Evolutionary conservation across 495 filamentous ascomycete species (phyloP).

Genomic region (Xylaria cubensis): DNA sequence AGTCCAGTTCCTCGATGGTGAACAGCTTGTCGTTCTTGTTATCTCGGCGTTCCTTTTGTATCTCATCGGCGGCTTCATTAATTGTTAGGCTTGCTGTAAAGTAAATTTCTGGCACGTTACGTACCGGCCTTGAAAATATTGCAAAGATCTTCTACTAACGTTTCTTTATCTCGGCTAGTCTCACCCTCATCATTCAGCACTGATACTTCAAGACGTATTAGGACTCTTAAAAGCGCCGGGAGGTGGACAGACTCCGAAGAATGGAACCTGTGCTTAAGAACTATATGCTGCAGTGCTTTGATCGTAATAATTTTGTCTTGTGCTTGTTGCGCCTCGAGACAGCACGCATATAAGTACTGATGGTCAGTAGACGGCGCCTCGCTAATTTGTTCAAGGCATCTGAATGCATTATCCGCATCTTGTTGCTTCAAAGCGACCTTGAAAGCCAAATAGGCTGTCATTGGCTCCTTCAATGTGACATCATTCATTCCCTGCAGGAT

Average conservation of each 20-base stretch:
- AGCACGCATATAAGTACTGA: slow-evolving; percentile 75
- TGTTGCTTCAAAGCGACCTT: slow-evolving; percentile 69
- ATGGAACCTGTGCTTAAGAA: slow-evolving; percentile 54
- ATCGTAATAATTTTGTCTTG: slow-evolving; percentile 66
- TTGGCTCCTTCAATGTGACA: slow-evolving; percentile 59
- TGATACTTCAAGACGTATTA: slow-evolving; percentile 64
- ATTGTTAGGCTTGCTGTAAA: background rate
- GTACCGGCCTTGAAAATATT: slow-evolving; percentile 68
- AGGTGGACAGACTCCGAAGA: slow-evolving; percentile 64
- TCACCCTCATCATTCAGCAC: slow-evolving; percentile 55
- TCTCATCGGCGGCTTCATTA: slow-evolving; percentile 51
- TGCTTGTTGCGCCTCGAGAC: slow-evolving; percentile 71
- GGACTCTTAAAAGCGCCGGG: slow-evolving; percentile 70
- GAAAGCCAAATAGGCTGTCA: slow-evolving; percentile 75
- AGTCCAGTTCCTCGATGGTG: slow-evolving; percentile 70
- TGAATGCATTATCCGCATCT: slow-evolving; percentile 61
- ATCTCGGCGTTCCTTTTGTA: slow-evolving; percentile 49
- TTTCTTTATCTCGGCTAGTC: slow-evolving; percentile 27
- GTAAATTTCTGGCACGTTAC: slow-evolving; percentile 28
- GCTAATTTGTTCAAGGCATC: slow-evolving; percentile 36
- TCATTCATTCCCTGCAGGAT: slow-evolving; percentile 68
- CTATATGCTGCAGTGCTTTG: slow-evolving; percentile 62
- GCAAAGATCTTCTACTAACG: slow-evolving; percentile 60
- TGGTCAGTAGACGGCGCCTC: slow-evolving; percentile 50
- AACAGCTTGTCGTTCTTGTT: slow-evolving; percentile 51